Conservation (phyloP, 2,329 filamentous ascomycete genomes). For the Escovopsis sp. region DNA sequence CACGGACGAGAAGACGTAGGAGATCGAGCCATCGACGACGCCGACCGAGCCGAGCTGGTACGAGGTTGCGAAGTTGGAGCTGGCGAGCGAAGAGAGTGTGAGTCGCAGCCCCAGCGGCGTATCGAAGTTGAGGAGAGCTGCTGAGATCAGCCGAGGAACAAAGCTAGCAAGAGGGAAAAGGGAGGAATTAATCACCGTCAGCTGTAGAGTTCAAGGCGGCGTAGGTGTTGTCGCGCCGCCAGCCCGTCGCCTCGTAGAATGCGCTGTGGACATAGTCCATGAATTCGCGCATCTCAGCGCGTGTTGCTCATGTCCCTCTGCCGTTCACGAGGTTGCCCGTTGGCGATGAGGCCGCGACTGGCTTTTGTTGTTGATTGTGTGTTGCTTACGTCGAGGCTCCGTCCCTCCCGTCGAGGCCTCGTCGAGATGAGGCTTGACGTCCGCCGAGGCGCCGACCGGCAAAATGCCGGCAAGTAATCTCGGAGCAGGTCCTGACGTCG, state of each 20-base stretch:
- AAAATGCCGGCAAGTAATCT: too few species aligned
- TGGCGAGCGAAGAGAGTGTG: conserved; percentile 79
- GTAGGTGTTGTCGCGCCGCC: conserved; percentile 89
- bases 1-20: conserved; percentile 86
- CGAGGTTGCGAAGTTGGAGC: conserved; percentile 84
- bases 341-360: too few species aligned
- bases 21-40: conserved; percentile 89
- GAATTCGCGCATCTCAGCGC: conserved; percentile 68
- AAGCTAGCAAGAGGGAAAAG: conserved; percentile 7
- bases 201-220: conserved; percentile 71
- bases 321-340: background rate
- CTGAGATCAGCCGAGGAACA: background rate
- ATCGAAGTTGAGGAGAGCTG: conserved; percentile 75
- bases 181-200: conserved; percentile 41
- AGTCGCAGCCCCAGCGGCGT: conserved; percentile 75
- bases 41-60: conserved; percentile 85
- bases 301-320: conserved; percentile 14
- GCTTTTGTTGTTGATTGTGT: background rate
- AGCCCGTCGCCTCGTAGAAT: conserved; percentile 74
- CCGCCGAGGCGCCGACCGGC: too few species aligned
- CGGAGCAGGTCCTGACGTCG: too few species aligned
- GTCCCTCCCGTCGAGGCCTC: background rate
- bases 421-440: too few species aligned
- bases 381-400: background rate
- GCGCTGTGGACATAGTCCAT: conserved; percentile 93